Conservation (phyloP, 75 land plant species). For the Sequoia sempervirens region DNA sequence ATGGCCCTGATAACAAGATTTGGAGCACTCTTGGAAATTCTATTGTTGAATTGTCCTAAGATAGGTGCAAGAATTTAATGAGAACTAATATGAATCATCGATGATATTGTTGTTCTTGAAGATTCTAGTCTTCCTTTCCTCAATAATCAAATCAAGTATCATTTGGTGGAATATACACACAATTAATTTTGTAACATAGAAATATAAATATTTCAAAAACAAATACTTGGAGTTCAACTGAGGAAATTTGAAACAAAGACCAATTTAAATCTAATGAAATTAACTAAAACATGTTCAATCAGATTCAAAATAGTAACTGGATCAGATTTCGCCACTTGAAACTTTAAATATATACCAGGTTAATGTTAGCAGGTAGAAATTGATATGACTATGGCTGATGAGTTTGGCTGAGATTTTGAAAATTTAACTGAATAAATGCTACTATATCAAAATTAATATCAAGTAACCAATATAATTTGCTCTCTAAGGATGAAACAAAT, state of each 20-base stretch:
- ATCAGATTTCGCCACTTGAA: background rate
- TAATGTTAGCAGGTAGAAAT: background rate
- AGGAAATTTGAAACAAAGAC: background rate
- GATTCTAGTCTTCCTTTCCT: background rate
- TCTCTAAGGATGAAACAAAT: background rate
- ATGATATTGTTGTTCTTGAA: too few relatives aligned
- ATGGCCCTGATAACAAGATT: too few relatives aligned
- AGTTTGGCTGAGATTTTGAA: background rate
- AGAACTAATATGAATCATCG: too few relatives aligned
- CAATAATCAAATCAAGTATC: background rate
- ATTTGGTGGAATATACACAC: background rate
- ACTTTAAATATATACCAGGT: background rate
- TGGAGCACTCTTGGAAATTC: too few relatives aligned
- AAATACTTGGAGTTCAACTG: background rate
- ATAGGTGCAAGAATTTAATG: too few relatives aligned
- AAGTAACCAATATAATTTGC: background rate
- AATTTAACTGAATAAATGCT: background rate
- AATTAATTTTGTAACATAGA: background rate
- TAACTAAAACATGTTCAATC: background rate
- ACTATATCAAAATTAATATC: background rate
- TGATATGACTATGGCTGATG: background rate
- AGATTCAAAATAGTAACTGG: background rate
- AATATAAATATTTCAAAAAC: background rate
- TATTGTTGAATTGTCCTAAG: too few relatives aligned
- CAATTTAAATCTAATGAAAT: background rate